Evolutionary conservation across 2,329 filamentous ascomycete genomes (phyloP).

Genomic region (Pezicula radicicola): DNA sequence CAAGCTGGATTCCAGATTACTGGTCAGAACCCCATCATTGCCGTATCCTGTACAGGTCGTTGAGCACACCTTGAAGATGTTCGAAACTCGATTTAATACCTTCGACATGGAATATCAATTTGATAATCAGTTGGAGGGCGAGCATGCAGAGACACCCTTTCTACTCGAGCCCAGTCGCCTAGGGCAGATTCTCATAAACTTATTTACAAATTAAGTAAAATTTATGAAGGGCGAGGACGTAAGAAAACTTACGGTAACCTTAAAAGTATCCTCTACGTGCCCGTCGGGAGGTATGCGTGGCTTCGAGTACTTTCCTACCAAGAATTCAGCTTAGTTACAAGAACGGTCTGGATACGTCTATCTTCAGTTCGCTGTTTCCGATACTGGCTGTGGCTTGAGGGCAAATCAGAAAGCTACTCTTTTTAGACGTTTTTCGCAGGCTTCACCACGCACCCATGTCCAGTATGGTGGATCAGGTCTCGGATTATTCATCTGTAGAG

Average conservation of each 20-base stretch:
- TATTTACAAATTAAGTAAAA: background rate
- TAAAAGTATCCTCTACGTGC: background rate
- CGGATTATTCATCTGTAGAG: background rate
- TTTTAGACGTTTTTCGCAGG: slow-evolving; percentile 65
- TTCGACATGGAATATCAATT: background rate
- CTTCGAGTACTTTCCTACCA: background rate
- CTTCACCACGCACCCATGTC: slow-evolving; percentile 42
- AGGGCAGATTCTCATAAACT: background rate
- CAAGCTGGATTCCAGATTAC: slow-evolving; percentile 70
- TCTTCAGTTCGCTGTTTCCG: slow-evolving; percentile 50
- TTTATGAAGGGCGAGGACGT: background rate
- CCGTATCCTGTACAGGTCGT: background rate
- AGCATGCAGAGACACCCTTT: background rate
- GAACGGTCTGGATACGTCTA: slow-evolving; percentile 22
- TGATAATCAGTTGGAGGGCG: background rate
- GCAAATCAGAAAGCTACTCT: slow-evolving; percentile 60
- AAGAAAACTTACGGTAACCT: background rate
- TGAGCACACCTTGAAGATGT: background rate
- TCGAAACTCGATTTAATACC: background rate
- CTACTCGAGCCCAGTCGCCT: background rate
- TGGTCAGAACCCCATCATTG: slow-evolving; percentile 47
- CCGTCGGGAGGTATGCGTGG: background rate
- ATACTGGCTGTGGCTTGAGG: slow-evolving; percentile 62
- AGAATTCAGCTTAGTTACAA: background rate
- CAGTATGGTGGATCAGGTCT: slow-evolving; percentile 52